Conservation (phyloP, 345 rosid genomes). For the Rhodomyrtus tomentosa region DNA sequence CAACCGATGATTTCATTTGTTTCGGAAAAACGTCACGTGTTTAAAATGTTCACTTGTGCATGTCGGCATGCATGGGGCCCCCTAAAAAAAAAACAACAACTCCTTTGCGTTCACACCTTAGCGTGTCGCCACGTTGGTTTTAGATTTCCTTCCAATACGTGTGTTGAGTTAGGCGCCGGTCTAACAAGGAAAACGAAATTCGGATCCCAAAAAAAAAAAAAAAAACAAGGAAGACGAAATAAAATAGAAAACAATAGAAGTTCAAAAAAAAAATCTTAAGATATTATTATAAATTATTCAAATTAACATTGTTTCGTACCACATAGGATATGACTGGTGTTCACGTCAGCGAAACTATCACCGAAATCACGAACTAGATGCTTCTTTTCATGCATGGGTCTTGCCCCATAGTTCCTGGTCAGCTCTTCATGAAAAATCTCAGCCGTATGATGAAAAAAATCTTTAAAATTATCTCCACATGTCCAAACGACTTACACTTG, state of each 20-base stretch:
- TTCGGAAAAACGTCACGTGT: background rate
- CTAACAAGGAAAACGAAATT: too few relatives aligned
- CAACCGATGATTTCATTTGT: background rate
- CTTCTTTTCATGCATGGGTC: background rate
- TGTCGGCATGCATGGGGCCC: background rate
- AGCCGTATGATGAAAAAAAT: background rate
- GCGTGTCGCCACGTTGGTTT: background rate
- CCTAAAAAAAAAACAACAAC: too few relatives aligned
- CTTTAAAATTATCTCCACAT: background rate
- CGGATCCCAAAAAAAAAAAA: too few relatives aligned
- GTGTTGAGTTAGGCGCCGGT: background rate
- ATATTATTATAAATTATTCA: too few relatives aligned
- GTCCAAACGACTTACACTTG: background rate
- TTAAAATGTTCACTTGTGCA: background rate
- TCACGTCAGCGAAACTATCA: background rate
- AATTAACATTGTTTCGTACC: too few relatives aligned
- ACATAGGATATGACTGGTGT: too few relatives aligned
- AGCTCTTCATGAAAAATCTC: background rate
- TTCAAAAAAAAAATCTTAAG: too few relatives aligned
- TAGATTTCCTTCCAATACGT: background rate
- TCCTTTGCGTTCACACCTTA: background rate
- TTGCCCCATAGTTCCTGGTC: rapidly evolving
- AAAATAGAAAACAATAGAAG: too few relatives aligned
- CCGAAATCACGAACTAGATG: background rate
- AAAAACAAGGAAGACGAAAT: too few relatives aligned